A percentile compares a stretch with the other conserved stretches of the same genome.
phyloP scores from a whole-genome alignment of 331 rosid genomes.

The Quercus lobata region DNA sequence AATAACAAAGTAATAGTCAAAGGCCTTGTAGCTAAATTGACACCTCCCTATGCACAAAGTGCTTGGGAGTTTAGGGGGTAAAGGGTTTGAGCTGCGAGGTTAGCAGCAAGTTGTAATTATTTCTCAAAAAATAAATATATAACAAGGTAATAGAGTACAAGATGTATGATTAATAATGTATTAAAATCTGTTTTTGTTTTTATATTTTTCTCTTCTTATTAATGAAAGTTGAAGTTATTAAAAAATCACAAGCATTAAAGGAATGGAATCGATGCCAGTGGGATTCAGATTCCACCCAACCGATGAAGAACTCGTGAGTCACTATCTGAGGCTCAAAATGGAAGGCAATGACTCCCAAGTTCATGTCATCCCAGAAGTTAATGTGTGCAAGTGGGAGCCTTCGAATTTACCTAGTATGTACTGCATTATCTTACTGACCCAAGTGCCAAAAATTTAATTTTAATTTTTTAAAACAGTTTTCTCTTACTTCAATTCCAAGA shows the following conservation, averaged over 20 bases:
- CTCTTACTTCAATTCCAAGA: not conserved
- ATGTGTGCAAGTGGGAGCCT: conserved; percentile 50
- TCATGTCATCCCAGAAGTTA: conserved; percentile 30
- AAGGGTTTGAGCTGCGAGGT: too few species aligned
- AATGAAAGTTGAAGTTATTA: not conserved
- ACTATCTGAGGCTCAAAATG: conserved; percentile 41
- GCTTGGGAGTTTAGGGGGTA: too few species aligned
- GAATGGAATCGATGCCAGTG: conserved; percentile 16
- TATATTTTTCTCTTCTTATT: not conserved
- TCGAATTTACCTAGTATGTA: conserved; percentile 45
- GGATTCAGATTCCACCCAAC: conserved; percentile 72
- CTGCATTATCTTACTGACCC: not conserved
- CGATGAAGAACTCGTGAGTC: conserved; percentile 51
- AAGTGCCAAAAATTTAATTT: too few species aligned
- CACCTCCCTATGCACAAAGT: too few species aligned
- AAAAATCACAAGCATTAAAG: not conserved
- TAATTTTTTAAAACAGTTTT: too few species aligned
- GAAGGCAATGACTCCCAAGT: conserved; percentile 6
- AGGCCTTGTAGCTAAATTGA: too few species aligned
- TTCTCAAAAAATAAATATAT: too few species aligned
- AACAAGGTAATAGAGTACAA: too few species aligned
- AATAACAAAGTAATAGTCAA: too few species aligned
- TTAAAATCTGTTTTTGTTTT: not conserved
- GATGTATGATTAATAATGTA: too few species aligned
- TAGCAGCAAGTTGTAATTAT: too few species aligned